Evolutionary conservation across 331 rosid species (phyloP).

Genomic region (Spiraea crenata): DNA sequence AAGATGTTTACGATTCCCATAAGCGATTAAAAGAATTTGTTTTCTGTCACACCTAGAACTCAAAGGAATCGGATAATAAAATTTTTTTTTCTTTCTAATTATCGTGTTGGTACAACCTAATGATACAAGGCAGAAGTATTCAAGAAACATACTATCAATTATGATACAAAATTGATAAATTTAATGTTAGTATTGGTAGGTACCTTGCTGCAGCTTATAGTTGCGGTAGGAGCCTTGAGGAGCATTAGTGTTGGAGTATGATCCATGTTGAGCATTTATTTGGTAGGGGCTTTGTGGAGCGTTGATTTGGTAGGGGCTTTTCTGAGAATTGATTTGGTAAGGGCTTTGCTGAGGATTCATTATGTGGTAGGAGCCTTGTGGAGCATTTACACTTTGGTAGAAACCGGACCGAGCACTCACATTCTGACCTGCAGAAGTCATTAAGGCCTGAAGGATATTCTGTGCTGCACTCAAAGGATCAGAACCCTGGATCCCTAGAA

Average conservation of each 20-base stretch:
- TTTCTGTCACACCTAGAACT: background rate
- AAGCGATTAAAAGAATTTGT: background rate
- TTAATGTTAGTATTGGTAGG: conserved; percentile 25
- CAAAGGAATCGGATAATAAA: background rate
- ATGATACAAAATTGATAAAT: conserved; percentile 1
- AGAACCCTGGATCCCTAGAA: conserved; percentile 22
- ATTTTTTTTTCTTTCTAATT: background rate
- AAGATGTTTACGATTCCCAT: conserved; percentile 7
- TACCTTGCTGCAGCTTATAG: conserved; percentile 19
- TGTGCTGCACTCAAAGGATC: conserved; percentile 23
- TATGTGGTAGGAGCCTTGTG: conserved; percentile 16
- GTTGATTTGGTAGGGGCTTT: conserved; percentile 16
- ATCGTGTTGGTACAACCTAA: background rate
- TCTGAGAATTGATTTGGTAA: conserved; percentile 2
- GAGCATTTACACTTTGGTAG: conserved; percentile 17
- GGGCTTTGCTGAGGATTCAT: conserved; percentile 14
- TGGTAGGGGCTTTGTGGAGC: conserved; percentile 15
- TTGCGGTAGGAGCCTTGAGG: conserved; percentile 18
- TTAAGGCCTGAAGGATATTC: conserved; percentile 20
- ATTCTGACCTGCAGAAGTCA: conserved; percentile 25
- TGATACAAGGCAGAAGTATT: background rate
- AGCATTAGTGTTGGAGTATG: conserved; percentile 22
- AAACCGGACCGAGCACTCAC: conserved; percentile 9
- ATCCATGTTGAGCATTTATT: conserved; percentile 22
- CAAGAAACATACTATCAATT: background rate